These are phyloP conservation scores for Penicillium sclerotigenum DNA, from an alignment of 2,329 filamentous ascomycete genomes.

Conservation along the genomic window DNA sequence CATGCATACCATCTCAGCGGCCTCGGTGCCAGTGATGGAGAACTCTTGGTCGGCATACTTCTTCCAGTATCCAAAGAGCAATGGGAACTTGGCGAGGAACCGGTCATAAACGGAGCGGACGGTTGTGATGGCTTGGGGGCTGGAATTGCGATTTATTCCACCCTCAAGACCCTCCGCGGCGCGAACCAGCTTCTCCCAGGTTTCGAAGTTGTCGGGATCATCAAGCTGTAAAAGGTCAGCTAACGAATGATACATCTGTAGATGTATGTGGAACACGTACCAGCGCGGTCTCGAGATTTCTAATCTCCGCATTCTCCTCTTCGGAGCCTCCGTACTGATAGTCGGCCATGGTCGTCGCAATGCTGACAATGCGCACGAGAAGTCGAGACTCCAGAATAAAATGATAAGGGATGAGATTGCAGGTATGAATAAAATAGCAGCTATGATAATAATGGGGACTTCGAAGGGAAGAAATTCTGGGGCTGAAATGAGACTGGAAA, in stretches of 20 bases:
- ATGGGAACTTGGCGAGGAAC: constrained; percentile 89
- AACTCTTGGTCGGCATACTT: constrained; percentile 98
- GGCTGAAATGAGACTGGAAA: constrained; percentile 6
- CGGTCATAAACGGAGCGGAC: constrained; percentile 86
- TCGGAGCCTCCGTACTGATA: constrained; percentile 71
- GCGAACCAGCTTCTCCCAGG: constrained; percentile 88
- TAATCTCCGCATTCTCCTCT: constrained; percentile 78
- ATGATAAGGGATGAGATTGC: background rate
- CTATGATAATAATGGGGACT: constrained; percentile 14
- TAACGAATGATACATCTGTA: background rate
- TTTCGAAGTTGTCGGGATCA: constrained; percentile 87
- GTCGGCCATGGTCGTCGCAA: constrained; percentile 59
- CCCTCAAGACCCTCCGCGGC: constrained; percentile 82
- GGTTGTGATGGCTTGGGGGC: constrained; percentile 83
- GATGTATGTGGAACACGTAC: constrained; percentile 51
- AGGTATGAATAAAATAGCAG: constrained; percentile 3
- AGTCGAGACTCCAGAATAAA: background rate
- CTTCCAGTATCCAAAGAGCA: constrained; percentile 99
- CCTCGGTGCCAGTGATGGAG: constrained; percentile 92
- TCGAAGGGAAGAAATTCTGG: constrained; percentile 5
- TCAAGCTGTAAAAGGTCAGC: constrained; percentile 45
- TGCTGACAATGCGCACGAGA: constrained; percentile 9
- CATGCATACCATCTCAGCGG: constrained; percentile 80
- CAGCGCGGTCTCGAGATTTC: constrained; percentile 72
- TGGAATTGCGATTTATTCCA: constrained; percentile 93